Conservation (phyloP, 2,329 filamentous ascomycete genomes). For the Colletotrichum tofieldiae region DNA sequence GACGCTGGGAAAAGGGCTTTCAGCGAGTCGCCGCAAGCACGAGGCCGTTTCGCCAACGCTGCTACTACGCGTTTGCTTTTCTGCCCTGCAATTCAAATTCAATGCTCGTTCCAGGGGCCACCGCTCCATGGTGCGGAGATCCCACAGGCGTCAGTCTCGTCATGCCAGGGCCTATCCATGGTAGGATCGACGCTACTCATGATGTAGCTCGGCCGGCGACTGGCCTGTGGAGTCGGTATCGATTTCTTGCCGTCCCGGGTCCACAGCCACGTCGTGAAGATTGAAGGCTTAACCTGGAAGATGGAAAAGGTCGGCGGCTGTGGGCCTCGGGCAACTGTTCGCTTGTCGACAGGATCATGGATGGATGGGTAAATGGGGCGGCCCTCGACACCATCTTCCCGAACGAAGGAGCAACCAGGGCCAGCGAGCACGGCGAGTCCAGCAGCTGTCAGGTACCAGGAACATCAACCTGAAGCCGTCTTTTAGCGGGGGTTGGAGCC, state of each 20-base stretch:
- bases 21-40: not conserved
- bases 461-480: not conserved
- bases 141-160: constrained; percentile 10
- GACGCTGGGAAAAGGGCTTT: not conserved
- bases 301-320: not conserved
- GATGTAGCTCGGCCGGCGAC: constrained; percentile 1
- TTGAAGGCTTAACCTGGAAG: not conserved
- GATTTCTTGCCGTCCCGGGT: constrained; percentile 1
- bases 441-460: constrained; percentile 29
- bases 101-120: not conserved
- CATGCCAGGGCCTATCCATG: constrained; percentile 24
- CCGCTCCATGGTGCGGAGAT: constrained; percentile 9
- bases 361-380: not conserved
- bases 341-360: not conserved
- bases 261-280: constrained; percentile 24
- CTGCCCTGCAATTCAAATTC: not conserved
- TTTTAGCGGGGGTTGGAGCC: constrained; percentile 20
- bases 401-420: constrained; percentile 1
- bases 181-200: constrained; percentile 27
- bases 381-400: constrained; percentile 10
- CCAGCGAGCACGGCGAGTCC: not conserved
- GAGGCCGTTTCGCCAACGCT: not conserved
- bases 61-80: not conserved
- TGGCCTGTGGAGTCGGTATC: constrained; percentile 19
- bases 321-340: not conserved